phyloP scores from a whole-genome alignment of 257 asterid species.

The Salvia splendens region DNA sequence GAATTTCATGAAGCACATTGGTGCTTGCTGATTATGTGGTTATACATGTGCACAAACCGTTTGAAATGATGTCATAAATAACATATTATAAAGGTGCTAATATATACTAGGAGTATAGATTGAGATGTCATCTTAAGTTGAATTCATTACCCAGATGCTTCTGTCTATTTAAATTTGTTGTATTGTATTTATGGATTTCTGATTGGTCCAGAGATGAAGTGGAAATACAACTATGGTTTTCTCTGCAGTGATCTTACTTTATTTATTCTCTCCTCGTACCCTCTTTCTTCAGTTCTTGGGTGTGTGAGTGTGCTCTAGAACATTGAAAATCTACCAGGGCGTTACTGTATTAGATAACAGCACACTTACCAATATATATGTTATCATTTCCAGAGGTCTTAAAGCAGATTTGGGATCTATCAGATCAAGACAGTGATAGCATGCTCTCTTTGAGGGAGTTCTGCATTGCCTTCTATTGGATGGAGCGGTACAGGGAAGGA shows the following conservation, averaged over 20 bases:
- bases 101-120: slow-evolving; percentile 12
- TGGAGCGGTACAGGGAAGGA: slow-evolving; percentile 96
- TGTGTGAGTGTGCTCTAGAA: not conserved
- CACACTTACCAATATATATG: slow-evolving; percentile 31
- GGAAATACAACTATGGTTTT: slow-evolving; percentile 2
- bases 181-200: not conserved
- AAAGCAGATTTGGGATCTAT: slow-evolving; percentile 97
- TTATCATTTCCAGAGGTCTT: slow-evolving; percentile 72
- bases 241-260: slow-evolving; percentile 1
- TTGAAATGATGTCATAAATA: slow-evolving; percentile 19
- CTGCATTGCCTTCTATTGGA: slow-evolving; percentile 80
- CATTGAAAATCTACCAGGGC: slow-evolving; percentile 12
- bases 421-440: slow-evolving; percentile 96
- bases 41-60: slow-evolving; percentile 5
- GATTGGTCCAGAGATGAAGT: slow-evolving; percentile 15
- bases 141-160: slow-evolving; percentile 1
- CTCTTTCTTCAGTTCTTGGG: not conserved
- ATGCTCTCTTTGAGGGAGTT: slow-evolving; percentile 97
- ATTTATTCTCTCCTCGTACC: not conserved
- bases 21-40: slow-evolving; percentile 28
- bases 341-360: slow-evolving; percentile 22
- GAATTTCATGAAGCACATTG: slow-evolving; percentile 20
- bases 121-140: not conserved
- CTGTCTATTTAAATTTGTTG: slow-evolving; percentile 8
- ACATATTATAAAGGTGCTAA: slow-evolving; percentile 22